Base-by-base conservation (phyloP, 1,284 basidiomycete genomes). In the Psilocybe mexicana region DNA sequence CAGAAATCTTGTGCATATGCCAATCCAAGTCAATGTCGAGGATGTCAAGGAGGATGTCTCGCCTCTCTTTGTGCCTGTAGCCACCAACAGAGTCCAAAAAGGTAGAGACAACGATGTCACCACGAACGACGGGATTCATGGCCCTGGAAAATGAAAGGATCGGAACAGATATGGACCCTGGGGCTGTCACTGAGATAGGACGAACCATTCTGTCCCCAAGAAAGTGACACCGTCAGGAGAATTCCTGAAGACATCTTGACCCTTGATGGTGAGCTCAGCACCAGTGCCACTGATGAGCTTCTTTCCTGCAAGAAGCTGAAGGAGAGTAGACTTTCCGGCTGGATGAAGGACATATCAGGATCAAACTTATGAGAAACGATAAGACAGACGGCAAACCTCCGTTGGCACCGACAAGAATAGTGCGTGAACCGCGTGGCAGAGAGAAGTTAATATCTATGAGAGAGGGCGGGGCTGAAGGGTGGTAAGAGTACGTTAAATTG, bases 1-100 rank as follows among this genome's bases (percentile, higher is more conserved):
- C 97, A 14, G 93, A 96, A 63, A 99, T 96, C 61, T 86, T 76
- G 67, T 94, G 92, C 92, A 94, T 93, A 60, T 86, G 90, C 90
- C 90, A 98, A 70, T 95, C 91, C 11, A 96, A 77, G 75, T 99
- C 96, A 54, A 99, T 87, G 70, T 98, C 96, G 36, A 99, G 79
- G 59, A 99, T 92, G 72, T 96, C 87, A 42, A 99, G 84, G 2
- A 99, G 80, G 3, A 72, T 76, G 70, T 99, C 93, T 43, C 96
- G 81, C 35, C 96, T 82, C 65, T 88, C 90, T 69, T 96, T 96
- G 77, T 98, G 86, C 45, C 96, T 82, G 73, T 97, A 98, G 0
- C 96, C 96, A 24, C 96, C 96, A 2, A 99, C 93, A 18, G 93
- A 96, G 72, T 98, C 92, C 52, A 98, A 78, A 73, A 99, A 99